These are phyloP conservation scores for Comarum palustre DNA, from an alignment of 306 rosid species.

Conservation along the genomic window DNA sequence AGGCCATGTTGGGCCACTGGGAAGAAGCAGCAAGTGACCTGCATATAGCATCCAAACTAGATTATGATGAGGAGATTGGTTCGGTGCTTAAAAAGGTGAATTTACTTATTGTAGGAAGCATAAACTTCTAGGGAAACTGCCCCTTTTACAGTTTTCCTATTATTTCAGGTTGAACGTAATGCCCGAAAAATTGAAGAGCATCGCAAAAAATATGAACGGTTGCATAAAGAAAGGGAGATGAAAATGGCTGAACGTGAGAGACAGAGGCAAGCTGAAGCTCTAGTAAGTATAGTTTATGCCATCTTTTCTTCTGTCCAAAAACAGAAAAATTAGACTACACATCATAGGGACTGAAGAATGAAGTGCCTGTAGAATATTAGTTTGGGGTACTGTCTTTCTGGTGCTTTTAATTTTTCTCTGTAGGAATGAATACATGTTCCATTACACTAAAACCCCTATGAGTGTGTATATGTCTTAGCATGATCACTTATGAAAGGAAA, in stretches of 20 bases:
- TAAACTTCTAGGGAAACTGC: constrained; percentile 12
- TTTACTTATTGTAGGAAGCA: constrained; percentile 1
- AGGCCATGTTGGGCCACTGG: constrained; percentile 78
- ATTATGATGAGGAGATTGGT: constrained; percentile 74
- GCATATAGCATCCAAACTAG: constrained; percentile 65
- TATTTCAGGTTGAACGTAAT: constrained; percentile 69
- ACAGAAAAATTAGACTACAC: background rate
- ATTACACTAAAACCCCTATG: background rate
- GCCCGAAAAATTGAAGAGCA: constrained; percentile 71
- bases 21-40: constrained; percentile 69
- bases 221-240: constrained; percentile 52
- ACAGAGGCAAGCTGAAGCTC: constrained; percentile 44
- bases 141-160: constrained; percentile 21
- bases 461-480: background rate
- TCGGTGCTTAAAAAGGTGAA: constrained; percentile 60
- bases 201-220: constrained; percentile 59
- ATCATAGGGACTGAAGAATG: background rate
- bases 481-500: background rate
- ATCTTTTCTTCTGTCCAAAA: background rate
- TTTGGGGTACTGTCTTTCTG: background rate
- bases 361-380: background rate
- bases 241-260: constrained; percentile 53
- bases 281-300: constrained; percentile 37
- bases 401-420: background rate
- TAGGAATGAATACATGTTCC: background rate